Evolutionary conservation across 1,284 basidiomycete species (phyloP), one percentile per base, ranked within the genome.

Genomic region (Caloboletus firmus): DNA sequence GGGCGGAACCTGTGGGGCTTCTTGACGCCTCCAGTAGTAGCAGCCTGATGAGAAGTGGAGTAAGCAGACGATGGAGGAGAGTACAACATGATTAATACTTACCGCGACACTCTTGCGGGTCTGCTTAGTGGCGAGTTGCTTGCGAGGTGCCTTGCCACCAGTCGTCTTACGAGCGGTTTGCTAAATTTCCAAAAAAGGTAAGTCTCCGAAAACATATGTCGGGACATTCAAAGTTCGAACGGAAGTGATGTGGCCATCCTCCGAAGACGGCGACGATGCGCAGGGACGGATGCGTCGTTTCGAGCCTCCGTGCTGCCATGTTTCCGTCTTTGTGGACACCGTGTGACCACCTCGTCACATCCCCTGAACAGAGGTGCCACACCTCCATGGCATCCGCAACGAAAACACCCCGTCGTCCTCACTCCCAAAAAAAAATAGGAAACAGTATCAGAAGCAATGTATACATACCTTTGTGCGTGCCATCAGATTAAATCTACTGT

Each of bases 21-120:
- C 85, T 89, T 88, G 68, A 89, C 87, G 78, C 89, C 89, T 73
- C 89, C 87, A 51, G 87, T 79, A 35, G 79, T 66, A 45, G 76
- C 62, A 46, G 76, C 55, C 66, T 69, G 78, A 34, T n/a, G n/a
- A 72, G 52, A 79, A 71, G 71, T 39, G 20, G 24, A 71, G 71
- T 61, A 26, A 52, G 52, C 8, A 18, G 20, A 37, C 20, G 30
- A 40, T 8, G 30, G 2, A 7, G 41, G 22, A 12, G 6, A 52
- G 13, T 1, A 8, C 15, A 8, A n/a, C 11, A 35, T 1, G 8
- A 43, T 26, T n/a, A n/a, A n/a, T 15, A 49, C 57, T 47, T 40
- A 65, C 67, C 17, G 39, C 43, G 1, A 56, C 44, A 26, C 69
- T 75, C 72, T 78, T 79, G 59, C 72, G 71, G 2, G 82, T 78